A percentile compares a stretch with the other conserved stretches of the same genome.
phyloP scores from a whole-genome alignment of 306 rosid species.

The Cucumis sativus region Cucumber_9930_V3 NC_026661.2:18837501-18838000 shows the following conservation, averaged over 20 bases:
- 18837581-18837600: no score
- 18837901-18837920: neutral
- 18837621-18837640: neutral
- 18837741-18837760: neutral
- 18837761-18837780: neutral
- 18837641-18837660: neutral
- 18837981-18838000: neutral
- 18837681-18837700: neutral
- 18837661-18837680: neutral
- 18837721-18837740: neutral
- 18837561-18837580: neutral
- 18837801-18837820: neutral
- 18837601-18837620: neutral
- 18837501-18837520: no score
- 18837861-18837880: constrained; percentile 8
- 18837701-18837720: neutral
- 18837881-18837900: neutral
- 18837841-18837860: neutral
- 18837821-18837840: neutral
- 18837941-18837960: neutral
- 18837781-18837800: neutral
- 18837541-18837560: no score
- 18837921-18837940: neutral
- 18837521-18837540: no score
- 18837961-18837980: neutral